These are phyloP conservation scores for Fusarium sp. DNA, from an alignment of 2,329 filamentous ascomycete genomes.

Conservation along the genomic window DNA sequence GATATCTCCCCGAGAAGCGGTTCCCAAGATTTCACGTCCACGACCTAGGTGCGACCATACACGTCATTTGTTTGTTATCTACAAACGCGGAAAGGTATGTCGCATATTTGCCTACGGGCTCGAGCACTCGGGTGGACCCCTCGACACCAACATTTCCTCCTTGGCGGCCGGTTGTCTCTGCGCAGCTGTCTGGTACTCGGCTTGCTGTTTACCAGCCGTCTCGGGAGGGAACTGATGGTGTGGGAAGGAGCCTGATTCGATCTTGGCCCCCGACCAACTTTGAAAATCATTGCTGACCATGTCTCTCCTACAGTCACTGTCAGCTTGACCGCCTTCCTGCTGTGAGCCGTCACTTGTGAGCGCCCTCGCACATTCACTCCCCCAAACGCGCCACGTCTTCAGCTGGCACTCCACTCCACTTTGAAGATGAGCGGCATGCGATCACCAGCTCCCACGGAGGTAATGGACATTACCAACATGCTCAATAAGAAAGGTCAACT, in stretches of 20 bases:
- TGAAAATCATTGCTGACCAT: slow-evolving; percentile 32
- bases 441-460: slow-evolving; percentile 59
- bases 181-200: slow-evolving; percentile 14
- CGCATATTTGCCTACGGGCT: slow-evolving; percentile 23
- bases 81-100: slow-evolving; percentile 39
- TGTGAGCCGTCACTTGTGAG: slow-evolving; percentile 40
- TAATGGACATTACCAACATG: slow-evolving; percentile 66
- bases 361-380: slow-evolving; percentile 33
- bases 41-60: slow-evolving; percentile 31
- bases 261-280: neutral
- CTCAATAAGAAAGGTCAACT: slow-evolving; percentile 61
- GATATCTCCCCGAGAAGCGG: slow-evolving; percentile 26
- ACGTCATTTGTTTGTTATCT: slow-evolving; percentile 38
- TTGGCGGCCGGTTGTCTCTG: slow-evolving; percentile 8
- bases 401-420: slow-evolving; percentile 27
- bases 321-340: slow-evolving; percentile 40
- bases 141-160: slow-evolving; percentile 17
- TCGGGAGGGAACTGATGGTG: slow-evolving; percentile 8
- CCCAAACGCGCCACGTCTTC: slow-evolving; percentile 38
- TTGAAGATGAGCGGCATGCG: slow-evolving; percentile 52
- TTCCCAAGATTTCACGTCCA: slow-evolving; percentile 24
- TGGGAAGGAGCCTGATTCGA: slow-evolving; percentile 2
- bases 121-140: slow-evolving; percentile 17
- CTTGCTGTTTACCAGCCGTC: slow-evolving; percentile 17
- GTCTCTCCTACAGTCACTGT: slow-evolving; percentile 29